Evolutionary conservation across 176 grass and related monocot species (phyloP).

Genomic region (Lolium rigidum): DNA sequence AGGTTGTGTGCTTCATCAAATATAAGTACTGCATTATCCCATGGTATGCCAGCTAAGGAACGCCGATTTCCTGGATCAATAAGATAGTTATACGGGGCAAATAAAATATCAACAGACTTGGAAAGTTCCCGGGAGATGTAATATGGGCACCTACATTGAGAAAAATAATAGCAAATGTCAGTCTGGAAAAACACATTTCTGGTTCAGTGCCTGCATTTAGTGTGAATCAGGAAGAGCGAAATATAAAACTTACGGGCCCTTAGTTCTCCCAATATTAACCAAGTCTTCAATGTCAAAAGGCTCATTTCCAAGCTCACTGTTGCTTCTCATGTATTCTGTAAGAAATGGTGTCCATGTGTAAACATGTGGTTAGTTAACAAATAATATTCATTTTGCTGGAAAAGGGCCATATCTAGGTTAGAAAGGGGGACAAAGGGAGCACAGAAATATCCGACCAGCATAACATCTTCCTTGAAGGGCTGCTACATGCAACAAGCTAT

Average conservation of each 20-base stretch:
- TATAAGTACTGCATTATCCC: slow-evolving; percentile 89
- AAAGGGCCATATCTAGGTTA: slow-evolving; percentile 11
- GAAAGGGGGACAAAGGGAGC: neutral
- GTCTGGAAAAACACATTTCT: slow-evolving; percentile 23
- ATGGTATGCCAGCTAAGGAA: slow-evolving; percentile 77
- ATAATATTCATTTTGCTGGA: neutral
- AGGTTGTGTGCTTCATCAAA: slow-evolving; percentile 98
- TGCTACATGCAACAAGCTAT: slow-evolving; percentile 28
- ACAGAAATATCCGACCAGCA: slow-evolving; percentile 21
- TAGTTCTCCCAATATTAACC: slow-evolving; percentile 77
- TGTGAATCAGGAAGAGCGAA: slow-evolving; percentile 11
- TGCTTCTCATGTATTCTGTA: slow-evolving; percentile 78
- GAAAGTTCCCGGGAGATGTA: slow-evolving; percentile 91
- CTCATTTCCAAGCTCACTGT: slow-evolving; percentile 72
- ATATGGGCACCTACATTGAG: slow-evolving; percentile 84
- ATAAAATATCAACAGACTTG: slow-evolving; percentile 88
- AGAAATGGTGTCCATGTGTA: slow-evolving; percentile 31
- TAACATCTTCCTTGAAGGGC: slow-evolving; percentile 17
- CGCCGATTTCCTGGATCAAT: slow-evolving; percentile 89
- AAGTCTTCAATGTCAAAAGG: slow-evolving; percentile 99
- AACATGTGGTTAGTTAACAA: slow-evolving; percentile 25
- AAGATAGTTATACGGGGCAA: slow-evolving; percentile 99
- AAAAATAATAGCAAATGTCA: slow-evolving; percentile 31
- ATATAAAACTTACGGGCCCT: slow-evolving; percentile 74
- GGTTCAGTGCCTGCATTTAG: neutral